Evolutionary conservation across 2,329 filamentous ascomycete species (phyloP), one percentile per base, ranked within the genome.

Genomic region (Fusarium lyarnte): DNA sequence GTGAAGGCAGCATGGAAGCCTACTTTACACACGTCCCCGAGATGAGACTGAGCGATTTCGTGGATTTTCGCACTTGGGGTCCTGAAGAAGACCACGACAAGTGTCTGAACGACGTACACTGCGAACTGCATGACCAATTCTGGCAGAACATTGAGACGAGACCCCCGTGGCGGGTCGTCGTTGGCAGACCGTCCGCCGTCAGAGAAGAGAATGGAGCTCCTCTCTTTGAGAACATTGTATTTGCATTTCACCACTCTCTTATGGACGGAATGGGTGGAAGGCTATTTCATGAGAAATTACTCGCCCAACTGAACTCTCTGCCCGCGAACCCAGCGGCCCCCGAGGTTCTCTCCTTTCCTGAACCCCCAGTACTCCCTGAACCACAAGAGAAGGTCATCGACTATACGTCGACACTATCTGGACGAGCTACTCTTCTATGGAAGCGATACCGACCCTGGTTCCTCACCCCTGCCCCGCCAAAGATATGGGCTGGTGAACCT

Each of bases 171-270:
- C 84, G 82, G 43, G 61, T 87, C 17, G 77, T 81, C 5, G 79
- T 86, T 46, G 75, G 84, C 27, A 74, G 78, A 33, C 63, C 76
- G 10, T 52, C 53, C 13, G 21, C 38, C 2, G 27, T 11, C 9
- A 11, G 7, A n/a, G 39, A 46, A n/a, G 23, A 14, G 0, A 17
- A 23, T 2, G 17, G 54, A 19, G 35, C 63, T 8, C 47, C 74
- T 3, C 59, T 74, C 8, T 73, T 79, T 10, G 72, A 84, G 38
- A 83, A 88, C 53, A 66, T 87, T 17, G 69, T 84, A 10, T 87
- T 89, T 69, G 80, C 82, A 9, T 87, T 81, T 38, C 88, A 90
- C 67, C 88, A 90, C 70, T 81, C 83, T 1, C 79, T 90, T 23
- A 82, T 83, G 29, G 88, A 90, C 69, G 88, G 88, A 3, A 79